Conservation (phyloP, 768 basidiomycete species). For the Suillus cothurnatus region DNA sequence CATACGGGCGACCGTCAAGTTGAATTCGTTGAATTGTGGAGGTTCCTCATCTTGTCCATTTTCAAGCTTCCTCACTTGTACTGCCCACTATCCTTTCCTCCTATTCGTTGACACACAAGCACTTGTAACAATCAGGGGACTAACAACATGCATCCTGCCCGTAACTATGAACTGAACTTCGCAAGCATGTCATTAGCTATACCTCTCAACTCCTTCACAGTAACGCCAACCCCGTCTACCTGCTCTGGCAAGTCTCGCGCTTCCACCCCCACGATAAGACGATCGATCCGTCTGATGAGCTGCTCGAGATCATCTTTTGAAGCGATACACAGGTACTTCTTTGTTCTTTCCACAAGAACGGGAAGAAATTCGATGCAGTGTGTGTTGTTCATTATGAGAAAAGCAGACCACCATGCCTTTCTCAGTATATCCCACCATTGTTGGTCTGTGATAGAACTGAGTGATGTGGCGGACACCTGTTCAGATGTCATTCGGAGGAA, state of each 20-base stretch:
- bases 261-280: not conserved
- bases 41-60: not conserved
- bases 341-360: not conserved
- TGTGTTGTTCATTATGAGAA: not conserved
- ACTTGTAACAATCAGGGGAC: not conserved
- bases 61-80: not conserved
- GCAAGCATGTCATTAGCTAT: not conserved
- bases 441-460: not conserved
- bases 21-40: not conserved
- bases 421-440: not conserved
- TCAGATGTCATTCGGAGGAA: not conserved
- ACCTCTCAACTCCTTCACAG: not conserved
- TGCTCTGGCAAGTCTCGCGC: not conserved
- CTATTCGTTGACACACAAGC: not conserved
- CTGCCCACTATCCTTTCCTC: not conserved
- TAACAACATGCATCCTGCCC: not conserved
- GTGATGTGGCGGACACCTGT: not conserved
- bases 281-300: not conserved
- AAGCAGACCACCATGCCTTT: not conserved
- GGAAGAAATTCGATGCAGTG: not conserved
- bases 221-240: not conserved
- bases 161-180: not conserved
- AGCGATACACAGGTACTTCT: not conserved
- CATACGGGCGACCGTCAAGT: not conserved
- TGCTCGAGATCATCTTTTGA: not conserved